Base-by-base conservation (phyloP, 352 stramenopile genomes). In the Lagenidium giganteum region DNA sequence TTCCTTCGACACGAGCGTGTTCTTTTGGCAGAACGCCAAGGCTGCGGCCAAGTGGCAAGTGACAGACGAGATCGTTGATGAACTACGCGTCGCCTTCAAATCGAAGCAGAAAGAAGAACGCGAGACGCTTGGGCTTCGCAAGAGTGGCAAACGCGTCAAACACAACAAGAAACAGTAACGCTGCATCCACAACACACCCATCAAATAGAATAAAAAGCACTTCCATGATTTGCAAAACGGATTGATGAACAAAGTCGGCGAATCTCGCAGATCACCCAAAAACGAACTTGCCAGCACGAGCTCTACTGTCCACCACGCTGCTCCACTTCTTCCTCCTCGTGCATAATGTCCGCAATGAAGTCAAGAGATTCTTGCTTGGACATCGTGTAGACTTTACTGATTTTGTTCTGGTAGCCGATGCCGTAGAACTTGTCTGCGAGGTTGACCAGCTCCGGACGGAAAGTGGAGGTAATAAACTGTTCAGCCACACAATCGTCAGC, bases 371-470 rank as follows among this genome's bases (percentile, higher is more conserved):
- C 94, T 33, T 97, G 90, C 50, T 97, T 96, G 8, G 69, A 77
- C 74, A 98, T 88, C 3, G 70, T 63, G 42, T 93, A 82, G 17
- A 82, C 83, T 73, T 73, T 91, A 47, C 79, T 93, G 54, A 97
- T 93, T 64, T 99, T 98, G 76, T 98, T 98, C 61, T 98, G 93
- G 66, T 98, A 92, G 47, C 83, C 91, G 27, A 99, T 98, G 35
- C 96, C 95, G 60, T 98, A 99, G 61, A 93, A 98, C 25, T 88
- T 85, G 61, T 97, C 94, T 0, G 95, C 91, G 36, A 98, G 84
- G 16, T 80, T 83, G 14, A 99, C 95, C 16, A 99, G 60, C 61
- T 99, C 96, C 9, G 94, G 96, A 16, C 96, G 86, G 62, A 99
- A 99, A 21, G 96, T 99, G 39, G 91, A 98, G 13, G 93, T 98